Evolutionary conservation across 805 yeast genomes (phyloP), one percentile per base, ranked within the genome.

Genomic region (Hanseniaspora jakobsenii): DNA sequence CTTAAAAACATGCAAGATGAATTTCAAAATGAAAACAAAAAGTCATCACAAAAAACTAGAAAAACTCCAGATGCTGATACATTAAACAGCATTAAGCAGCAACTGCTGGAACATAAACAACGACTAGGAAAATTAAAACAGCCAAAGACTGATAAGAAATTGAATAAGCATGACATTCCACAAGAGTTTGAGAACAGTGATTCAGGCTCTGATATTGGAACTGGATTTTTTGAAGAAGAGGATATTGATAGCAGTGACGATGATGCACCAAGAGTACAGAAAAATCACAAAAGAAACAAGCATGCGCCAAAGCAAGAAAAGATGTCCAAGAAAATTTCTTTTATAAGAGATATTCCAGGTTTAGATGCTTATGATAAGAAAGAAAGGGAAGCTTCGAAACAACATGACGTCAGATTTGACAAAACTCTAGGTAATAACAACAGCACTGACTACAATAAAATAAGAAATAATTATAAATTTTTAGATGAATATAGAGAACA

Each of bases 231-330:
- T 44, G 70, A 66, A 50, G 67, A 57, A 37, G 57, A 58, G 32
- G 61, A 54, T 1, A 54, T 51, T 36, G 53, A 48, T 10, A 59
- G 51, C 6, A 49, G 48, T 36, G 58, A 56, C 17, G 34, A 48
- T 13, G 57, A 55, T 1, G 52, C 17, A 38, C 45, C 37, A 42
- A 31, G 39, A 17, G 35, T 34, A 34, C 43, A 42, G 9, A 32
- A 36, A 14, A 51, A 32, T 35, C 53, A 47, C 48, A 70, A 69
- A 52, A 72, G 66, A 53, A 69, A 62, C 50, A 89, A 87, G 57
- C 95, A 89, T 65, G 95, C 94, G 0, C 98, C 98, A 10, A 64
- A 76, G 2, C 96, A 83, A 56, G 55, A 73, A 21, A 80, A 91
- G 6, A 66, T 94, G 0, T 85, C 81, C 59, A 71, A 64, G 51